Evolutionary conservation across 2,329 filamentous ascomycete species (phyloP), one percentile per base, ranked within the genome.

Genomic region (Colletotrichum lindemuthianum): DNA sequence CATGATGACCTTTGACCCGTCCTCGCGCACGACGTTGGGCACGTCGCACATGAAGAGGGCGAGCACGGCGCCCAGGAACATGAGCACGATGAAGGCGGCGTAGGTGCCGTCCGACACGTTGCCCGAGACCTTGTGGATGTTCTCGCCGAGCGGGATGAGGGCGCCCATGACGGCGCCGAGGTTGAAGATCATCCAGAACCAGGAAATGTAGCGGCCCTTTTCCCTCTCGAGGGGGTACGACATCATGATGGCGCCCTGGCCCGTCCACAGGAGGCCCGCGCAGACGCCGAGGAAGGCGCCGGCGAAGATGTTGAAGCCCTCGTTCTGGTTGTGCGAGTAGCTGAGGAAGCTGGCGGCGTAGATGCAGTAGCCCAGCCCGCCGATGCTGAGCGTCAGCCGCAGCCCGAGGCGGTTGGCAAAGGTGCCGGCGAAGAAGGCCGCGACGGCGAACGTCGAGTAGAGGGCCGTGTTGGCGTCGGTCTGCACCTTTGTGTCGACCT

Each of bases 141-240:
- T 92, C 76, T 92, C 84, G 67, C 85, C 90, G 5, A 93, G 85
- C n/a, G 90, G 90, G 66, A 93, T 91, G 16, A 90, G 78, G 72
- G 90, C 88, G 67, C 94, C 94, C 76, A 97, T 92, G 66, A 97
- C 93, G 71, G 89, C 93, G 70, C 94, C 94, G 64, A 94, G 78
- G 78, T 97, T 97, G 84, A 97, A 97, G 72, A 97, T 96, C 76
- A 93, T 89, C 94, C 94, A 97, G 80, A 97, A 97, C 81, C 88
- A 89, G 66, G 91, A 91, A 75, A 97, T 97, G 76, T 93, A 97
- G 65, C 90, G 89, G 48, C 94, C 94, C 83, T 97, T 97, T 68
- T 88, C 86, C 39, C 87, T 77, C 78, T 97, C 94, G 16, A 86
- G 82, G 2, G 93, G 93, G 76, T 97, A 97, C 44, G 91, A 89